Base-by-base conservation (phyloP, 768 basidiomycete genomes). In the Pholiota molesta region DNA sequence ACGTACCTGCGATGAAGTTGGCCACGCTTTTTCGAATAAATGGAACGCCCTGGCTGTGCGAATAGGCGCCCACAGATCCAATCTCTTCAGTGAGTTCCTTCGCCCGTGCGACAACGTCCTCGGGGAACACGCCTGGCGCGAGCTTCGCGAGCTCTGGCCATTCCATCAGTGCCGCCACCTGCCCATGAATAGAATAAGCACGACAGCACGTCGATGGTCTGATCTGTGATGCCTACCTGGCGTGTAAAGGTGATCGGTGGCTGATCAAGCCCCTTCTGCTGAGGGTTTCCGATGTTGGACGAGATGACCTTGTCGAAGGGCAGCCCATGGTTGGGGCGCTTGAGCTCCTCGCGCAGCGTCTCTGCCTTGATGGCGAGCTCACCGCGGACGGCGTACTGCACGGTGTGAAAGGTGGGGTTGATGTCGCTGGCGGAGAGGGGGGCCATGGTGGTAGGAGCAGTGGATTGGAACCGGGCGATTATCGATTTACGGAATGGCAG, bases 281-380 rank as follows among this genome's bases (percentile, higher is more conserved):
- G 97, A 0, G 97, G 97, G 71, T 99, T 99, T 10, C 97, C 97
- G 62, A 99, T 99, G 78, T 99, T 99, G 63, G 94, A 94, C 29
- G 87, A 91, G 74, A 97, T 97, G 75, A 99, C 83, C 68, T 86
- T 85, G 73, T 87, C 84, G 76, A 99, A 99, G 16, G 95, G 94
- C 16, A 98, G 82, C 19, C 78, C 79, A 65, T 84, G 77, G 60
- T 79, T 72, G 23, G 78, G 77, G 59, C 81, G 75, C 75, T 86
- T 84, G 71, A 99, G 85, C 67, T 81, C 75, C 55, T 89, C 88
- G 59, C 90, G 84, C 67, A 92, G 88, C 57, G 86, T 79, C 75
- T 98, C 95, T 0, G 97, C 94, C 73, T 91, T 93, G 79, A 98
- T 92, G 3, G 97, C 95, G 65, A 99, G 88, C 77, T 97, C 96